These are phyloP conservation scores for Fusarium odoratissimum DNA, from an alignment of 2,329 filamentous ascomycete species.

Conservation along the genomic window DNA sequence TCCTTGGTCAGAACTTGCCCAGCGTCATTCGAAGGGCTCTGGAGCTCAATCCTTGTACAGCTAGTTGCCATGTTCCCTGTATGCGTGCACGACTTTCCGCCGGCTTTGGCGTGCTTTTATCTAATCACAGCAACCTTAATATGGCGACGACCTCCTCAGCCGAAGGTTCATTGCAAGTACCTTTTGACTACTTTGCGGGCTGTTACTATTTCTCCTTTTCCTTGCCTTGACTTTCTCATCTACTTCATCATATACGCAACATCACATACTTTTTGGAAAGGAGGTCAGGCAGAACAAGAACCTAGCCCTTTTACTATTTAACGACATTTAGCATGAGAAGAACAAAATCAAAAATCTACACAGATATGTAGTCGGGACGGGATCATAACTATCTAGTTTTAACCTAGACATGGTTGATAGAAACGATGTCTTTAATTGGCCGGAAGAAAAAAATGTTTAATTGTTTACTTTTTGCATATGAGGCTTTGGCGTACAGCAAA, in stretches of 20 bases:
- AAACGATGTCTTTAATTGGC: constrained; percentile 41
- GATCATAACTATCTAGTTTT: constrained; percentile 24
- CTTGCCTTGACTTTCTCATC: constrained; percentile 11
- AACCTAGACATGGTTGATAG: constrained; percentile 40
- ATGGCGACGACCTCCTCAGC: background rate
- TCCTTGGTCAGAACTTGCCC: constrained; percentile 2
- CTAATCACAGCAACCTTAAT: constrained; percentile 12
- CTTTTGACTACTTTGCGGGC: constrained; percentile 21
- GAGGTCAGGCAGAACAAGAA: constrained; percentile 29
- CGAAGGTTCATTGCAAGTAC: constrained; percentile 15
- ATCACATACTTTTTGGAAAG: constrained; percentile 30
- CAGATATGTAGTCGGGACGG: constrained; percentile 40
- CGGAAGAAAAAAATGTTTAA: constrained; percentile 39
- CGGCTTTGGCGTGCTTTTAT: constrained; percentile 7
- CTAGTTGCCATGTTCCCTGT: background rate
- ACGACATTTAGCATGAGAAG: constrained; percentile 45
- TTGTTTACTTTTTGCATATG: constrained; percentile 35
- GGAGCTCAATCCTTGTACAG: constrained; percentile 18
- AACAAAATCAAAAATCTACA: constrained; percentile 42
- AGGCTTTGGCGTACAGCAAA: constrained; percentile 12
- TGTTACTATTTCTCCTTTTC: constrained; percentile 4
- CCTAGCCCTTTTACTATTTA: constrained; percentile 33
- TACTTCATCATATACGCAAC: constrained; percentile 20
- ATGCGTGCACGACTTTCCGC: constrained; percentile 9
- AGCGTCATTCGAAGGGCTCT: constrained; percentile 3